Evolutionary conservation across 108 stramenopile genomes (phyloP), one percentile per base, ranked within the genome.

Genomic region (Fragilaria crotonensis): DNA sequence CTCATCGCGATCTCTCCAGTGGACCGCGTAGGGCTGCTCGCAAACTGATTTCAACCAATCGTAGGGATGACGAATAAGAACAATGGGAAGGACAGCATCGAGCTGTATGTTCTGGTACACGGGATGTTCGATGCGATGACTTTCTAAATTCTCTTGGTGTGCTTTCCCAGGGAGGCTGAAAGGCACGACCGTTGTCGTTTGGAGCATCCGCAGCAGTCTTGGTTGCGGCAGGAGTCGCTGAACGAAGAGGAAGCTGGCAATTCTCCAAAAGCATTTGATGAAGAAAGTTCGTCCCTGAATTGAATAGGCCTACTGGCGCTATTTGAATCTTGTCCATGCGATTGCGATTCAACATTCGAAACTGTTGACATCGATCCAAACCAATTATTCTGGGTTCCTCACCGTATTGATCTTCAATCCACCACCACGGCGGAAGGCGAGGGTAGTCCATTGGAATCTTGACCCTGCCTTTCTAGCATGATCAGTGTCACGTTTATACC

Each of bases 21-120:
- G 36, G 14, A 41, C 36, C 11, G 36, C 36, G 59, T 81, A 81
- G 11, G 70, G 62, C 54, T 78, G 65, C 21, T 64, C 49, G 60
- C 80, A 81, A 73, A 81, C 77, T 48, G 59, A 62, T 67, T 71
- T 66, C 73, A 78, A 64, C 80, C 80, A 80, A 18, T 69, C 64
- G 21, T 66, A 63, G 0, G 76, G 75, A 64, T 77, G 73, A 17
- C 76, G 76, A 47, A 80, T 60, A 19, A 80, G 48, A 1, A 80
- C 76, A 2, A 80, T 52, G 17, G 79, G 79, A 18, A 80, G 47
- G 0, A 73, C 59, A 11, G 36, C 36, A 7, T 41, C 36, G 11
- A 41, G 14, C 36, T 41, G 7, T 14, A 41, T 41, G 14, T 41
- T 41, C 36, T 11, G 7, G 36, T 41, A 41, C 36, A 41, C 7